Evolutionary conservation across 768 basidiomycete species (phyloP), one percentile per base, ranked within the genome.

Genomic region (Agrocybe praecox): DNA sequence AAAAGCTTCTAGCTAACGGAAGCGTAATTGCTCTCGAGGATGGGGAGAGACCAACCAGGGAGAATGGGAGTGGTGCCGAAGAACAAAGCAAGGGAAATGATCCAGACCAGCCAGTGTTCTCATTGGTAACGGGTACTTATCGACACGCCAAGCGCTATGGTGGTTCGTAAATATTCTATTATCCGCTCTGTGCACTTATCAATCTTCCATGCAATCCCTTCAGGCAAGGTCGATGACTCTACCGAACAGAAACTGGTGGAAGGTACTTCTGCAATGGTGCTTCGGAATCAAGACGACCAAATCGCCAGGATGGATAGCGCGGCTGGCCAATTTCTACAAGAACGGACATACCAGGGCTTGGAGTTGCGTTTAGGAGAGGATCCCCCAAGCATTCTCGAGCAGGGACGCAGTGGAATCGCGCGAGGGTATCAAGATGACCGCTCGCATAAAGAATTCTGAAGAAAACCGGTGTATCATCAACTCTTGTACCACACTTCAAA

Each of bases 331-430:
- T 94, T 90, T 72, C 74, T 97, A 17, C 85, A 88, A 24, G 74
- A 75, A 15, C 83, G 95, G 46, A 85, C 83, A 0, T 98, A 89
- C 72, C 83, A 80, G 43, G 96, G 96, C 1, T 76, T 98, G 22
- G 96, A 98, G 56, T 73, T 83, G 19, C 80, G 90, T 9, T 63
- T 88, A 11, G 94, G 92, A 0, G 77, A 90, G 68, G 92, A 96
- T 65, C 81, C 78, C 1, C 95, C 96, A 0, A 84, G 89, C 59
- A 69, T 88, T 40, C 70, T 98, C 56, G 93, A 97, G 72, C 91
- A 96, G 69, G 96, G 96, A 0, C 75, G 94, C 46, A 90, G 84
- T 62, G 96, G 96, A 6, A 89, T 96, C 46, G 94, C 96, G 36
- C 82, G 89, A 59, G 93, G 90, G 10, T 98, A 98, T 69, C 81